These are phyloP conservation scores for Pyricularia pennisetigena DNA, from an alignment of 2,329 filamentous ascomycete species.

Conservation along the genomic window DNA sequence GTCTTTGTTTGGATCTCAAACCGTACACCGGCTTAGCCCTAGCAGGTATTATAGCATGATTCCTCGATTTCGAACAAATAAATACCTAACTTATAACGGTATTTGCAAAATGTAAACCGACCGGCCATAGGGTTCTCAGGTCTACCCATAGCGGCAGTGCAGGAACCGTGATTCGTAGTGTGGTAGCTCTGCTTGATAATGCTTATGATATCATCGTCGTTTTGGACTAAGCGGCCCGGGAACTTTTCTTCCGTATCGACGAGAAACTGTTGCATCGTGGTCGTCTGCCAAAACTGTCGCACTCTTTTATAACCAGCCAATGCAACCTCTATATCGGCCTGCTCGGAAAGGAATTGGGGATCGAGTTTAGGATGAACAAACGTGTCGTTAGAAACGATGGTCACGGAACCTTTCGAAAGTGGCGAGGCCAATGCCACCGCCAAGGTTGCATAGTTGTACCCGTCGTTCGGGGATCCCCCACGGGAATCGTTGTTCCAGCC, in stretches of 20 bases:
- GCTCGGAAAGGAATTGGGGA: constrained; percentile 11
- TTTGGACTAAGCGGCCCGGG: not conserved
- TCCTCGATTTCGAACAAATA: too few relatives aligned
- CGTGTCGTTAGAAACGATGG: constrained; percentile 12
- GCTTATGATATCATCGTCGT: not conserved
- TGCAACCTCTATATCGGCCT: not conserved
- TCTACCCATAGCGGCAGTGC: constrained; percentile 22
- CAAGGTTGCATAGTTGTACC: constrained; percentile 10
- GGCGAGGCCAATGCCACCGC: not conserved
- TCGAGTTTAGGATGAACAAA: constrained; percentile 15
- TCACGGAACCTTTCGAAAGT: constrained; percentile 10
- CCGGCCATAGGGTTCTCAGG: constrained; percentile 7
- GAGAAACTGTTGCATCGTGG: not conserved
- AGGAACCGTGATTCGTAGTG: constrained; percentile 14
- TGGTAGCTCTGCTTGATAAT: not conserved
- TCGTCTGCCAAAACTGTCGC: not conserved
- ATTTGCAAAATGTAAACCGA: too few relatives aligned
- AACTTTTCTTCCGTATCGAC: not conserved
- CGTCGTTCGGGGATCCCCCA: not conserved
- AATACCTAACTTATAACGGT: too few relatives aligned
- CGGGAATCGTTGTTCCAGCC: not conserved
- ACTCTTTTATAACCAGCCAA: not conserved
- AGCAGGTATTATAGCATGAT: too few relatives aligned
- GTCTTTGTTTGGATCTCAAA: too few relatives aligned
- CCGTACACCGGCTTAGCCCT: too few relatives aligned